Percentiles rank a stretch among this genome's conserved stretches.
These are phyloP conservation scores for Schizonepeta tenuifolia DNA, from an alignment of 257 asterid species.

Conservation along the genomic window DNA sequence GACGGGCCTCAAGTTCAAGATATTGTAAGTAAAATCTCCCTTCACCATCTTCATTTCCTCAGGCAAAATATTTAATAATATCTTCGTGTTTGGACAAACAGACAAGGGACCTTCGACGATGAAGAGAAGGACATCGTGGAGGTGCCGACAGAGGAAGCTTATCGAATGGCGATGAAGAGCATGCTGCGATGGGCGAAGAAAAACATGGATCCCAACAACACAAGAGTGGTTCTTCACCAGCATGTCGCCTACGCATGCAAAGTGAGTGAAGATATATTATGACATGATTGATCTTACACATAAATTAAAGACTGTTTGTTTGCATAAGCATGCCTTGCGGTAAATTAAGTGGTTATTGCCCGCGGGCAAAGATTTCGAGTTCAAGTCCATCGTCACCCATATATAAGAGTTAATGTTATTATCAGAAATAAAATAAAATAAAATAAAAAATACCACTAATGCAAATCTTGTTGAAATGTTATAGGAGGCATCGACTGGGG, in stretches of 20 bases:
- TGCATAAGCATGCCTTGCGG: too few species aligned
- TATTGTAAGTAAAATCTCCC: constrained; percentile 34
- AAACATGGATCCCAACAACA: constrained; percentile 55
- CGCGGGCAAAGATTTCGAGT: too few species aligned
- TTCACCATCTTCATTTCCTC: background rate
- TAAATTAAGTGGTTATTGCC: too few species aligned
- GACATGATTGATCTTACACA: too few species aligned
- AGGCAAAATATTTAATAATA: background rate
- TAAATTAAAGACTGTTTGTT: too few species aligned
- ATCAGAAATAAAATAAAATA: too few species aligned
- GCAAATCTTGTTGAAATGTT: background rate
- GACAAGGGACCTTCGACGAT: constrained; percentile 53
- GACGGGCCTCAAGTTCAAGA: constrained; percentile 51
- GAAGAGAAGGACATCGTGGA: constrained; percentile 52
- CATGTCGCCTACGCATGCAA: constrained; percentile 73
- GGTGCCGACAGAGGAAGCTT: constrained; percentile 62
- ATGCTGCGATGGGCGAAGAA: constrained; percentile 63
- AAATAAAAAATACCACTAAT: too few species aligned
- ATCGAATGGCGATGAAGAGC: constrained; percentile 68
- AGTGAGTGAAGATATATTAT: constrained; percentile 40
- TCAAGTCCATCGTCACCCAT: too few species aligned
- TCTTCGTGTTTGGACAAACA: background rate
- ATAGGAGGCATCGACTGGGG: constrained; percentile 75
- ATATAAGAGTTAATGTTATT: too few species aligned
- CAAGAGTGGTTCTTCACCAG: constrained; percentile 67